A percentile compares a stretch with the other conserved stretches of the same genome.
Conservation (phyloP, 441 rosid species). For the Gossypium gossypioides region DNA sequence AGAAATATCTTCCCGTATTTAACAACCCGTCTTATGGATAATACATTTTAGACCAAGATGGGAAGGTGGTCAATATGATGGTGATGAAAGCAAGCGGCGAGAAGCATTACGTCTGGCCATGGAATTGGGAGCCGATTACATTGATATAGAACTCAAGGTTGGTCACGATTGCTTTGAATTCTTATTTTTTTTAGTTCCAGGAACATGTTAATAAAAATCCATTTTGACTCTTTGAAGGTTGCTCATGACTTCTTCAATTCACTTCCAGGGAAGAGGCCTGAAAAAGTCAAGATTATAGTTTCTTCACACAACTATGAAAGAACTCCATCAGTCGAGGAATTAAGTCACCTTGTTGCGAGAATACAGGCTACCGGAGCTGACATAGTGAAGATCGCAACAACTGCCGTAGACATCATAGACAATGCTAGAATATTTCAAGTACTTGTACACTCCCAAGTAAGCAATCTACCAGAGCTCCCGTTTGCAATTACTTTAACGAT, state of each 20-base stretch:
- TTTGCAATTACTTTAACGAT: background rate
- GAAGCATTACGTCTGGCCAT: slow-evolving; percentile 40
- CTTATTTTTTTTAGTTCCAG: background rate
- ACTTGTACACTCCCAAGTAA: slow-evolving; percentile 35
- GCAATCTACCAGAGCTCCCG: slow-evolving; percentile 3
- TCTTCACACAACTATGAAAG: slow-evolving; percentile 39
- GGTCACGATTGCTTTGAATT: background rate
- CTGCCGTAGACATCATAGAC: slow-evolving; percentile 37
- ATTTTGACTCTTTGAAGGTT: slow-evolving; percentile 23
- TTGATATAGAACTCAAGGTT: slow-evolving; percentile 56
- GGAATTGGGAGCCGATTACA: slow-evolving; percentile 45
- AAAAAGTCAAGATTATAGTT: slow-evolving; percentile 31
- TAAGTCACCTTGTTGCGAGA: slow-evolving; percentile 33
- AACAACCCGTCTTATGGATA: background rate
- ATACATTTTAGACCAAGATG: slow-evolving; percentile 36
- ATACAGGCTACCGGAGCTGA: slow-evolving; percentile 47
- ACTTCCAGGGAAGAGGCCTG: slow-evolving; percentile 26
- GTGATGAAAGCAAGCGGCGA: slow-evolving; percentile 36
- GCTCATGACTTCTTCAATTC: slow-evolving; percentile 26
- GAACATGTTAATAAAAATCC: slow-evolving; percentile 2
- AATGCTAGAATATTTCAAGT: slow-evolving; percentile 33
- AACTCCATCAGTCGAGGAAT: slow-evolving; percentile 36
- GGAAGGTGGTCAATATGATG: slow-evolving; percentile 58
- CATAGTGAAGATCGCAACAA: slow-evolving; percentile 39
- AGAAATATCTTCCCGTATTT: background rate